Evolutionary conservation across 257 asterid genomes (phyloP), one percentile per base, ranked within the genome.

Genomic region (Nicotiana attenuata): DNA sequence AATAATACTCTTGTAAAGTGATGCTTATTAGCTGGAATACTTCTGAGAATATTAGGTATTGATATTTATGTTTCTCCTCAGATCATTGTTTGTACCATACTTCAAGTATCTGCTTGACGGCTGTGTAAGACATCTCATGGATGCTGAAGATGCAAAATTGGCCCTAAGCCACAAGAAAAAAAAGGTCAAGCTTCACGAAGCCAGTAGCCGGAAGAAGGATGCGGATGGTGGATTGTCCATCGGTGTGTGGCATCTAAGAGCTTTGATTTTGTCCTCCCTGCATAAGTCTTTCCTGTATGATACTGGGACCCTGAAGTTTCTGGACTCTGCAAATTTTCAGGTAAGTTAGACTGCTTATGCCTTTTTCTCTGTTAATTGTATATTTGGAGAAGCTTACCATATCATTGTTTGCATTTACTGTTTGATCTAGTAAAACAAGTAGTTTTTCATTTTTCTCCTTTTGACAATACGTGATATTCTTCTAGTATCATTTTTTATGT

Each of bases 71-170:
- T 73, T 73, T 73, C 61, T 14, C 79, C 41, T 63, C 94, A 96
- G 99, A 86, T 96, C 97, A 1, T 87, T 96, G 65, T 96, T 93
- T 82, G 92, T 96, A 47, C 97, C 98, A 14, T 92, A 92, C 91
- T 94, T 94, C 92, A 94, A 96, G 90, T 87, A 90, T 87, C 82
- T 96, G 86, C 86, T 92, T 80, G 95, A 92, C 85, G 97, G 97
- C 76, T 92, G 93, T 81, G 94, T 91, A 79, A 88, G 83, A 35
- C 90, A 87, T 88, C 97, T 96, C 60, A 88, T 83, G 75, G 89
- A 83, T 64, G 76, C 83, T 60, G 93, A 85, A 78, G 90, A 81
- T 65, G 78, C 71, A 19, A 82, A 80, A 76, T 57, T 81, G 50
- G 86, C 84, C 59, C 60, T 33, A 47, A 78, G 87, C 77, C 94